A percentile compares a stretch with the other conserved stretches of the same genome.
phyloP scores from a whole-genome alignment of 2,329 filamentous ascomycete genomes.

The Botrytis aclada region DNA sequence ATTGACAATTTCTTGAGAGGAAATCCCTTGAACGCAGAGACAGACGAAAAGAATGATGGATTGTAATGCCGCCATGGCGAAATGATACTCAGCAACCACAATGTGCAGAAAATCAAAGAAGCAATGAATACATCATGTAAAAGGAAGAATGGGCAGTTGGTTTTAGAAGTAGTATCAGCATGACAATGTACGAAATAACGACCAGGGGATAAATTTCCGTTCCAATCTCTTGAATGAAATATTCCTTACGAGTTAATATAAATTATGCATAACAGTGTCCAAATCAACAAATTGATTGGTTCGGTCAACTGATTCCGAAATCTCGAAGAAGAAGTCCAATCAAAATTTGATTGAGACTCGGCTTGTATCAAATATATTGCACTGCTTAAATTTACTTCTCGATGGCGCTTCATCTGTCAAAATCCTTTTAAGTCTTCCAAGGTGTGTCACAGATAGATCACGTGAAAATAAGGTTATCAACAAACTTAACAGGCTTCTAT shows the following conservation, averaged over 20 bases:
- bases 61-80: constrained; percentile 22
- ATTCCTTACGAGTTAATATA: constrained; percentile 7
- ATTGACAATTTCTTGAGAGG: constrained; percentile 54
- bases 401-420: not conserved
- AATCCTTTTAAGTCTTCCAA: not conserved
- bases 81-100: not conserved
- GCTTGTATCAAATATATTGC: constrained; percentile 28
- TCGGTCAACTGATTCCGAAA: not conserved
- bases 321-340: not conserved
- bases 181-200: constrained; percentile 15
- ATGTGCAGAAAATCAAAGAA: not conserved
- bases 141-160: constrained; percentile 1
- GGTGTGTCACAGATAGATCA: not conserved
- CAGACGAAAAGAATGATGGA: constrained; percentile 23
- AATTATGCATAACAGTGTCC: constrained; percentile 22
- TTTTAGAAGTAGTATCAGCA: constrained; percentile 16
- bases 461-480: constrained; percentile 4
- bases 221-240: not conserved
- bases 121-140: not conserved
- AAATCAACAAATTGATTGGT: not conserved
- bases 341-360: constrained; percentile 17
- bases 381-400: not conserved
- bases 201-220: constrained; percentile 11
- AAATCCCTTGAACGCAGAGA: constrained; percentile 24
- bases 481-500: not conserved